Evolutionary conservation across 257 asterid genomes (phyloP).

Genomic region (Solanum infundibuliforme): DNA sequence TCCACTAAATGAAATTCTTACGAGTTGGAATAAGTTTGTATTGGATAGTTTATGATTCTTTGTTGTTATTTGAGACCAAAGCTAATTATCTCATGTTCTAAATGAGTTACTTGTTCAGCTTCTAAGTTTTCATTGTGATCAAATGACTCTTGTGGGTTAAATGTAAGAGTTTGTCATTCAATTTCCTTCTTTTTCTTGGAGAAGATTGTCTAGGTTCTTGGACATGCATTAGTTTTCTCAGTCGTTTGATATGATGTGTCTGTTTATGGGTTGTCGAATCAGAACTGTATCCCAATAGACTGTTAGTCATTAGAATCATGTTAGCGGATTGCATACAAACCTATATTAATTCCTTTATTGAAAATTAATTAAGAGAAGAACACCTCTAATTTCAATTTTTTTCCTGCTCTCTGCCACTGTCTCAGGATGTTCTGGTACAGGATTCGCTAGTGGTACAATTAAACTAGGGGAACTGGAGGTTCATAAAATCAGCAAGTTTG

Average conservation of each 20-base stretch:
- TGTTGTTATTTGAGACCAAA: not conserved
- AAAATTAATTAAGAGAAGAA: not conserved
- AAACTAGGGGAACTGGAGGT: constrained; percentile 76
- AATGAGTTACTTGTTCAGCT: not conserved
- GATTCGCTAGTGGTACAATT: constrained; percentile 50
- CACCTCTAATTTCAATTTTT: not conserved
- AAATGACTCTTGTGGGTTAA: not conserved
- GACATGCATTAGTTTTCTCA: not conserved
- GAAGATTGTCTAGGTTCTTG: not conserved
- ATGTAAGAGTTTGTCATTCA: not conserved
- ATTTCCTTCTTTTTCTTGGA: not conserved
- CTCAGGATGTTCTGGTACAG: constrained; percentile 38
- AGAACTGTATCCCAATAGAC: not conserved
- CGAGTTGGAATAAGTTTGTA: not conserved
- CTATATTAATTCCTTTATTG: not conserved
- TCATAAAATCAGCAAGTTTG: constrained; percentile 42
- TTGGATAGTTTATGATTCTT: not conserved
- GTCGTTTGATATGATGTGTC: not conserved
- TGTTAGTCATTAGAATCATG: not conserved
- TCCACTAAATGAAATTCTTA: not conserved
- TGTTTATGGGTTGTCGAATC: not conserved
- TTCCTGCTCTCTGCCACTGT: not conserved
- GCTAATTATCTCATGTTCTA: not conserved
- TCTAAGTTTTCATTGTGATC: not conserved
- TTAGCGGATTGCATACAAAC: not conserved